Evolutionary conservation across 2,329 filamentous ascomycete species (phyloP).

Genomic region (Aspergillus vadensis): DNA sequence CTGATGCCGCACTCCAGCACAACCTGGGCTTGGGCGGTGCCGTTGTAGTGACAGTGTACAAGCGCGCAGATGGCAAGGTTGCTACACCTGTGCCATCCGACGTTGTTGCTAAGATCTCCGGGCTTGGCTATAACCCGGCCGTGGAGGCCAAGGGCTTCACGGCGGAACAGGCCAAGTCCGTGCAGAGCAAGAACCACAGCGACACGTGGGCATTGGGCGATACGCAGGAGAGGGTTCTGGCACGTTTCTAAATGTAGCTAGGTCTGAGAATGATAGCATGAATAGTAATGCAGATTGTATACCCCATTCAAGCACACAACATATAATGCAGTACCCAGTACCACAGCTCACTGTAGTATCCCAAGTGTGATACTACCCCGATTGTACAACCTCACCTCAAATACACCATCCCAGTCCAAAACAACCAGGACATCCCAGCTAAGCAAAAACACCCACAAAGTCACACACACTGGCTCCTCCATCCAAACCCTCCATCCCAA

Average conservation of each 20-base stretch:
- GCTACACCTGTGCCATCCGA: constrained; percentile 63
- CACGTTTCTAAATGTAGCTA: constrained; percentile 55
- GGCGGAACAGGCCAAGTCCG: constrained; percentile 66
- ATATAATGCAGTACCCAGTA: too few relatives aligned
- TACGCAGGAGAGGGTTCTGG: constrained; percentile 70
- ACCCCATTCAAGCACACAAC: too few relatives aligned
- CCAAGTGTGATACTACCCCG: too few relatives aligned
- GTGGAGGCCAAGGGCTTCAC: constrained; percentile 89
- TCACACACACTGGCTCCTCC: too few relatives aligned
- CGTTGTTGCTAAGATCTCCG: constrained; percentile 65
- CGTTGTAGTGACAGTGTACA: constrained; percentile 86
- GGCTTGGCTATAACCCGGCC: constrained; percentile 88
- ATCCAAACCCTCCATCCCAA: too few relatives aligned
- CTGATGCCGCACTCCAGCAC: constrained; percentile 79
- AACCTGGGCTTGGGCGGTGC: constrained; percentile 91
- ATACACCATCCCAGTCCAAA: too few relatives aligned
- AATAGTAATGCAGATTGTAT: too few relatives aligned
- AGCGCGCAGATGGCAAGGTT: constrained; percentile 72
- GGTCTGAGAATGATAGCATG: neutral
- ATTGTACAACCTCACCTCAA: too few relatives aligned
- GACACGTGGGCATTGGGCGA: constrained; percentile 80
- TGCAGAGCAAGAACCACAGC: constrained; percentile 68
- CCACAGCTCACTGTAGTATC: too few relatives aligned
- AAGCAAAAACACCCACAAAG: too few relatives aligned
- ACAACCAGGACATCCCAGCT: too few relatives aligned